These are phyloP conservation scores for Ramalina peruviana DNA, from an alignment of 495 filamentous ascomycete genomes.

Conservation along the genomic window DNA sequence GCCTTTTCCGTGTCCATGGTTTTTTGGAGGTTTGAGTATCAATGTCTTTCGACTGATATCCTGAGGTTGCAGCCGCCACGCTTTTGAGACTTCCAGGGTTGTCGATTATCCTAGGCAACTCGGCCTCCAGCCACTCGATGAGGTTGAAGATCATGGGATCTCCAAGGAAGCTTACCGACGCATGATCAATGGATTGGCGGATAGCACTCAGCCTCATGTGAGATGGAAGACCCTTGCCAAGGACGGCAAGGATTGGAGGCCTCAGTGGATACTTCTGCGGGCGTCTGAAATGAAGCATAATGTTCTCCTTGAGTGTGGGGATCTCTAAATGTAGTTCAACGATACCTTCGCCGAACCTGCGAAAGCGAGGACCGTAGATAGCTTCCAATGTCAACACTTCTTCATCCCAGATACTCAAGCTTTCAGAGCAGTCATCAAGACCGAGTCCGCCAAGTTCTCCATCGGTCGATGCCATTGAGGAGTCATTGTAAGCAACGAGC, in stretches of 20 bases:
- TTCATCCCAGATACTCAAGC: slow-evolving; percentile 54
- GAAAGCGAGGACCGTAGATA: slow-evolving; percentile 59
- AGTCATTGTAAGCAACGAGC: slow-evolving; percentile 27
- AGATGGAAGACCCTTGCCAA: slow-evolving; percentile 55
- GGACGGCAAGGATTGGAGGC: slow-evolving; percentile 60
- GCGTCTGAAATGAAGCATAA: slow-evolving; percentile 36
- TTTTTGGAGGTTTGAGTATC: slow-evolving; percentile 16
- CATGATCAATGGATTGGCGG: slow-evolving; percentile 57
- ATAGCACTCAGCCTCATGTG: slow-evolving; percentile 87
- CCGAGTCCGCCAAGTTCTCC: background rate
- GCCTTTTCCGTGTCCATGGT: background rate
- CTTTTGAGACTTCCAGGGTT: slow-evolving; percentile 71
- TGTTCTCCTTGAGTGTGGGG: slow-evolving; percentile 19
- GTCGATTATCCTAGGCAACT: slow-evolving; percentile 62
- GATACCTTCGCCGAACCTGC: slow-evolving; percentile 37
- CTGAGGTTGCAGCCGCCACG: slow-evolving; percentile 51
- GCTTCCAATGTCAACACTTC: slow-evolving; percentile 68
- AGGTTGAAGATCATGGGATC: slow-evolving; percentile 83
- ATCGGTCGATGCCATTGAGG: too few species aligned
- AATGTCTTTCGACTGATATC: background rate
- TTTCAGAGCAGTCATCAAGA: slow-evolving; percentile 17
- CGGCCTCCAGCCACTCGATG: slow-evolving; percentile 75
- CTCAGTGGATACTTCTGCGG: slow-evolving; percentile 54
- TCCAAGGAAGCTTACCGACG: slow-evolving; percentile 52
- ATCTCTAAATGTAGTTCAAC: slow-evolving; percentile 49